Base-by-base conservation (phyloP, 352 stramenopile species). In the Globisporangium iwayamae region DNA sequence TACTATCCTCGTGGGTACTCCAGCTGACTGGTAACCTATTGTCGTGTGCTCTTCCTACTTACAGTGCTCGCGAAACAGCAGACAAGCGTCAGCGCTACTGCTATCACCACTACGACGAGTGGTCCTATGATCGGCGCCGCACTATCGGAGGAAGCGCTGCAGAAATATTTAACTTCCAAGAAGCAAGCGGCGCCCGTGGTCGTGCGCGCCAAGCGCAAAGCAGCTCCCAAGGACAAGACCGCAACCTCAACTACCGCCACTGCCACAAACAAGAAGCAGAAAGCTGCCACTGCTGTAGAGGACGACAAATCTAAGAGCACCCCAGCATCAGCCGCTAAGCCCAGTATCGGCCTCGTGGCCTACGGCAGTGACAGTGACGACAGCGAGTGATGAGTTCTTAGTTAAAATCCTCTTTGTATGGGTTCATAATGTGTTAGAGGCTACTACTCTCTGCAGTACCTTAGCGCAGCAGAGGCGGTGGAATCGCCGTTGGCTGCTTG, bases 291-390 rank as follows among this genome's bases (percentile, higher is more conserved):
- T 16, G 38, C 53, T 18, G 36, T 30, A 30, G 61, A 64, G 57
- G 66, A 65, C 54, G 20, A 60, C 8, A 68, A 73, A 8, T 20
- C 45, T 3, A 66, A 65, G 60, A 32, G 50, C 50, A 56, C 60
- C 9, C 66, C 61, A 10, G 46, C 71, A 54, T 36, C 32, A 9
- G 61, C 68, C 39, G 6, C 4, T 13, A 7, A 48, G 14, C 9
- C 38, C 18, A 60, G 30, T 43, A 62, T 89, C 18, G 75, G 76
- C 1, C 66, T 88, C 13, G 83, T 90, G 52, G 83, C 68, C 14
- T 93, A 93, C 56, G 70, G 69, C n/a, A 89, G 81, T 56, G 83
- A 87, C 53, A 93, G 82, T 66, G 82, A 89, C 50, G 82, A 89
- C 47, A 85, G 69, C 56, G 67, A 72, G 2, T 69, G 63, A 50